phyloP scores from a whole-genome alignment of 805 yeast genomes.

The Monosporozyma solicola region DNA sequence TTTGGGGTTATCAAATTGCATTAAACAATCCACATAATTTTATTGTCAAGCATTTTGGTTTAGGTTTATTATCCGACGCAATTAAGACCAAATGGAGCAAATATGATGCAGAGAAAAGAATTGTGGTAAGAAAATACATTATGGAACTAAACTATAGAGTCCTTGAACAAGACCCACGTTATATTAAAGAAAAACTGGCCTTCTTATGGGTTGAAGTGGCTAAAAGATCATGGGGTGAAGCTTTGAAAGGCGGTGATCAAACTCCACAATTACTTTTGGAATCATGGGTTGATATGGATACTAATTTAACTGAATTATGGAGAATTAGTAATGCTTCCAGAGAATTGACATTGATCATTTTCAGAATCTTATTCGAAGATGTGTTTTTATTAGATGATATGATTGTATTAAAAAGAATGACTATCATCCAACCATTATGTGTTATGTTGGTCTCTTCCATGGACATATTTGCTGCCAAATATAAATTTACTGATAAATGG shows the following conservation, averaged over 20 bases:
- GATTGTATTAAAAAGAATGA: constrained; percentile 69
- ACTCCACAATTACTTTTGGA: constrained; percentile 38
- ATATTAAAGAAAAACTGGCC: constrained; percentile 80
- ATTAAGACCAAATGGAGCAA: constrained; percentile 45
- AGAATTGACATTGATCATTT: constrained; percentile 67
- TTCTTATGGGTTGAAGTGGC: constrained; percentile 87
- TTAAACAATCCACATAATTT: constrained; percentile 48
- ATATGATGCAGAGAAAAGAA: constrained; percentile 49
- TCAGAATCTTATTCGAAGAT: constrained; percentile 87
- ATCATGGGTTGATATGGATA: constrained; percentile 88
- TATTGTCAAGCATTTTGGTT: constrained; percentile 84
- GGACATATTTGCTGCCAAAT: constrained; percentile 50
- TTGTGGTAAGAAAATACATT: constrained; percentile 76
- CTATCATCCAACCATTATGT: constrained; percentile 71
- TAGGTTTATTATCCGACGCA: constrained; percentile 68
- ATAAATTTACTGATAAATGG: constrained; percentile 44
- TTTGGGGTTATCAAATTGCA: constrained; percentile 86
- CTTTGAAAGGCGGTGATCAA: constrained; percentile 33
- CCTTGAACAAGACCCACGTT: constrained; percentile 69
- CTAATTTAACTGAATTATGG: constrained; percentile 70
- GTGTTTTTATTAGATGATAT: constrained; percentile 88
- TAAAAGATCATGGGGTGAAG: constrained; percentile 83
- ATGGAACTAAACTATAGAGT: constrained; percentile 63
- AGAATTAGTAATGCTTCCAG: constrained; percentile 49
- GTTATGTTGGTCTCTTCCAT: constrained; percentile 76